phyloP scores from a whole-genome alignment of 2,329 filamentous ascomycete genomes.

The Lithohypha guttulata region DNA sequence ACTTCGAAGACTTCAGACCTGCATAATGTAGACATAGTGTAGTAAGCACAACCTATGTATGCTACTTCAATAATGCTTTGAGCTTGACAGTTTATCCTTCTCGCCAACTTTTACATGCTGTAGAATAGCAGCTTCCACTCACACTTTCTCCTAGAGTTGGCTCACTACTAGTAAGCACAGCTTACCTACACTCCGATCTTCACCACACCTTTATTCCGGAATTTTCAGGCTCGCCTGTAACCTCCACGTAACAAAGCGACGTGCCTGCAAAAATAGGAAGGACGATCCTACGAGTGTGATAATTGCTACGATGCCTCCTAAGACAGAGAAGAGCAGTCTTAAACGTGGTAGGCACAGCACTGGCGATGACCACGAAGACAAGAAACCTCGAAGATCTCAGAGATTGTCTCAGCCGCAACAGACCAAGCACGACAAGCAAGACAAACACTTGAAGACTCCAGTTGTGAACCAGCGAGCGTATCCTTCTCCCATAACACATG shows the following conservation, averaged over 20 bases:
- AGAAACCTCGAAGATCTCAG: conserved; percentile 74
- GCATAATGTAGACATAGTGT: conserved; percentile 1
- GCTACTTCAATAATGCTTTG: no score
- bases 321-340: conserved; percentile 66
- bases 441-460: conserved; percentile 40
- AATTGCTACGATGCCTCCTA: conserved; percentile 35
- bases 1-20: no score
- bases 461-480: conserved; percentile 53
- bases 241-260: no score
- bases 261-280: no score
- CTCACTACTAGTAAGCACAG: no score
- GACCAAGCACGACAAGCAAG: conserved; percentile 25
- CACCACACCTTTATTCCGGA: no score
- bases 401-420: conserved; percentile 49
- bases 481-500: conserved; percentile 68
- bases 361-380: conserved; percentile 56
- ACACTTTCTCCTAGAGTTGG: no score
- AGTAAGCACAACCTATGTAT: no score
- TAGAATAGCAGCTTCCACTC: no score
- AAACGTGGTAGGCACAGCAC: conserved; percentile 66
- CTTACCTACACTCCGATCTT: no score
- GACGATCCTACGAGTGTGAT: no score
- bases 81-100: background rate
- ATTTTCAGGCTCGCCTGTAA: background rate
- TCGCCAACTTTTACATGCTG: background rate